Percentiles rank a stretch among this genome's conserved stretches.
phyloP scores from a whole-genome alignment of 2,329 filamentous ascomycete species.

The Emergomyces orientalis region DNA sequence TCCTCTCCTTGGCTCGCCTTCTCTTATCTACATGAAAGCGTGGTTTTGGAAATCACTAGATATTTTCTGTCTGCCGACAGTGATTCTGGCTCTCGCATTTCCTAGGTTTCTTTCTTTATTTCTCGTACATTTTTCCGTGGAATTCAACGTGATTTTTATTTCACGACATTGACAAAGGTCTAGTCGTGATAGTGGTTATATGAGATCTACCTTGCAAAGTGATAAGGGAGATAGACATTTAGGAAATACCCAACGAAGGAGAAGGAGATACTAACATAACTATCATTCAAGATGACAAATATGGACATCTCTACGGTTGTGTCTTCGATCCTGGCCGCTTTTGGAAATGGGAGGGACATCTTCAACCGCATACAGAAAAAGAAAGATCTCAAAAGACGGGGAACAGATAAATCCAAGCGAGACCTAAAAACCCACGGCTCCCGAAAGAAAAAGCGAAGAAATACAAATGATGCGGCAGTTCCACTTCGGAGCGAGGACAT shows the following conservation, averaged over 20 bases:
- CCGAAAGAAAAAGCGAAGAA: constrained; percentile 6
- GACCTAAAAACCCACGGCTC: not conserved
- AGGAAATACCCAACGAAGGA: not conserved
- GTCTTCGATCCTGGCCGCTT: constrained; percentile 2
- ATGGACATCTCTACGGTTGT: constrained; percentile 1
- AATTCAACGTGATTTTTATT: not conserved
- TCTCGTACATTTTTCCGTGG: not conserved
- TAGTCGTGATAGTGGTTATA: not conserved
- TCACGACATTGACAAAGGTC: not conserved
- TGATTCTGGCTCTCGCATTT: not conserved
- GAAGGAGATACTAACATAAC: not conserved
- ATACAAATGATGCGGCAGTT: not conserved
- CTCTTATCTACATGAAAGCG: not conserved
- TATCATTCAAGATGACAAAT: constrained; percentile 4
- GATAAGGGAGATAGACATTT: not conserved
- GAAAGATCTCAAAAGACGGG: not conserved
- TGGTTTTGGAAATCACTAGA: not conserved
- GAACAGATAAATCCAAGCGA: constrained; percentile 3
- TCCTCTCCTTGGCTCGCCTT: not conserved
- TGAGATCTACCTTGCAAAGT: not conserved
- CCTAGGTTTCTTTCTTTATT: not conserved
- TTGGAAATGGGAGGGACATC: constrained; percentile 6
- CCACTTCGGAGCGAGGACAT: not conserved
- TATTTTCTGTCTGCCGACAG: not conserved
- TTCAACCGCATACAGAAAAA: constrained; percentile 6